These are phyloP conservation scores for Styphnolobium japonicum DNA, from an alignment of 306 rosid genomes.

Conservation along the genomic window DNA sequence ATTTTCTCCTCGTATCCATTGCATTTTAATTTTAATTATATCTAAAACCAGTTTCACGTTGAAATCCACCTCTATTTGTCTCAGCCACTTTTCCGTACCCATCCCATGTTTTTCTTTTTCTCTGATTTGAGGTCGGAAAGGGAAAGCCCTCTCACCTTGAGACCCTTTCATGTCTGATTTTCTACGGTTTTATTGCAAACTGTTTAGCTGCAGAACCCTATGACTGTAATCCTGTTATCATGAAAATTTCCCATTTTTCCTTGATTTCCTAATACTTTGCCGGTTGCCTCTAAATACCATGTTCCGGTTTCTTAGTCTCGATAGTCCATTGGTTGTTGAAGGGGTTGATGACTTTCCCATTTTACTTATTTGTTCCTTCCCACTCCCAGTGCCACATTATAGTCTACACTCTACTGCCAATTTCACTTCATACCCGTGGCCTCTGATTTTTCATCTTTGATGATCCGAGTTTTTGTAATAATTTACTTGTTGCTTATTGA, in stretches of 20 bases:
- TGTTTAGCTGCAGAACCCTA: neutral
- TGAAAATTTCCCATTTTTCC: neutral
- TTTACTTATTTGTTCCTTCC: neutral
- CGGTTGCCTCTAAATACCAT: neutral
- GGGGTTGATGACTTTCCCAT: neutral
- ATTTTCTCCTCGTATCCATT: neutral
- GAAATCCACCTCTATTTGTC: neutral
- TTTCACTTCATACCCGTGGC: neutral
- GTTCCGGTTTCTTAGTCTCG: neutral
- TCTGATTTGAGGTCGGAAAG: neutral
- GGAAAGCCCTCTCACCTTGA: neutral
- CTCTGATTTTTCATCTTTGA: neutral
- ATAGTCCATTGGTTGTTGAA: neutral
- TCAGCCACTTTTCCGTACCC: neutral
- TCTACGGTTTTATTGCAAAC: neutral
- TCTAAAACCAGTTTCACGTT: neutral
- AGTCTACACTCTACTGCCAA: neutral
- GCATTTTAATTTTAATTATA: neutral
- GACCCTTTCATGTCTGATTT: neutral
- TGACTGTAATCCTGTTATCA: neutral
- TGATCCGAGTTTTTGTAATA: slow-evolving; percentile 22
- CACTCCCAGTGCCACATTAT: neutral
- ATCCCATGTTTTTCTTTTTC: neutral
- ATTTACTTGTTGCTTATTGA: neutral
- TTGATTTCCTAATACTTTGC: neutral